Percentiles rank a stretch among this genome's conserved stretches.
phyloP scores from a whole-genome alignment of 2,329 filamentous ascomycete genomes.

The Fusarium euwallaceae region DNA sequence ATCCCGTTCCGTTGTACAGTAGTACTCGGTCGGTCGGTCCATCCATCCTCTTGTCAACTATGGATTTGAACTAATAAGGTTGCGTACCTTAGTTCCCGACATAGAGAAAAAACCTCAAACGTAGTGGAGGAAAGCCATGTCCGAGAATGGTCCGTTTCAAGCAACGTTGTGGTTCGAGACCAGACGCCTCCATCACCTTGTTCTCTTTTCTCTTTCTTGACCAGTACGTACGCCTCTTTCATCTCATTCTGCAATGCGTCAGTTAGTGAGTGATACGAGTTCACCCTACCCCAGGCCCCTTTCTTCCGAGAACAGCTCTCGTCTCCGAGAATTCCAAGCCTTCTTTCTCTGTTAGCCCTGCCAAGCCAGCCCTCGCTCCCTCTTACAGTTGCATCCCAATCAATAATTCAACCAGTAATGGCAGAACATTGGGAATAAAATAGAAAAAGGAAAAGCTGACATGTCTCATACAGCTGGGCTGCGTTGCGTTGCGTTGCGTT shows the following conservation, averaged over 20 bases:
- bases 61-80: conserved; percentile 1
- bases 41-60: neutral
- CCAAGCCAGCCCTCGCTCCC: conserved; percentile 8
- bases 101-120: conserved; percentile 30
- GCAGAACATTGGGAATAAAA: neutral
- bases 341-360: conserved; percentile 3
- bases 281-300: neutral
- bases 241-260: neutral
- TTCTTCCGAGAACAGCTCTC: neutral
- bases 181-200: neutral
- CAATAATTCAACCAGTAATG: neutral
- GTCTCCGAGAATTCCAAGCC: conserved; percentile 16
- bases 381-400: conserved; percentile 20
- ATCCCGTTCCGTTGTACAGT: conserved; percentile 8
- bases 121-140: conserved; percentile 7
- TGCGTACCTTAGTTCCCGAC: conserved; percentile 25
- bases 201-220: neutral
- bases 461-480: conserved; percentile 9
- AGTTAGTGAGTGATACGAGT: neutral
- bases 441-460: neutral
- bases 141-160: conserved; percentile 29
- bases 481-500: neutral
- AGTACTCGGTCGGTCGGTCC: neutral
- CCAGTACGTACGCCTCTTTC: neutral
- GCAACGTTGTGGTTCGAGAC: conserved; percentile 11